Conservation (phyloP, 768 basidiomycete species). For the Russula brevipes region DNA sequence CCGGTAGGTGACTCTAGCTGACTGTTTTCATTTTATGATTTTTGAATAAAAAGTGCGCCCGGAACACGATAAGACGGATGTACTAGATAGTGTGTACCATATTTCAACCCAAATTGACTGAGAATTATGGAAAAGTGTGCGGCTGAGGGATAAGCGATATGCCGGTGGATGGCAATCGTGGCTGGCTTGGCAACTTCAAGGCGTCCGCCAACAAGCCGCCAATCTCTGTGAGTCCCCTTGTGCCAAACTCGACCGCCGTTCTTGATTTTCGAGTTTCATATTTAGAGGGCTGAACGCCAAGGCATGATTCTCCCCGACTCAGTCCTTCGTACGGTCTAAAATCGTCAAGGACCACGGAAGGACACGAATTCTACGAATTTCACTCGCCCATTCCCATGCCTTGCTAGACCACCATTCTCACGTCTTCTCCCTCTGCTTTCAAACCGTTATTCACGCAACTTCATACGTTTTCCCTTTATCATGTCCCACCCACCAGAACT, state of each 20-base stretch:
- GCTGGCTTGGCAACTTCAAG: slow-evolving; percentile 5
- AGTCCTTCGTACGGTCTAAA: slow-evolving; percentile 7
- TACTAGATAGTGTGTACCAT: too few species aligned
- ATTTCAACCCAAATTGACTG: too few species aligned
- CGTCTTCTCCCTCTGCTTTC: slow-evolving; percentile 3
- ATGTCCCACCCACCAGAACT: slow-evolving; percentile 16
- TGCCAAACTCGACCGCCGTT: background rate
- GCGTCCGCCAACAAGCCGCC: background rate
- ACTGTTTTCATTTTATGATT: too few species aligned
- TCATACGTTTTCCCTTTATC: slow-evolving; percentile 4
- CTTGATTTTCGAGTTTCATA: background rate
- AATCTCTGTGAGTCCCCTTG: slow-evolving; percentile 6
- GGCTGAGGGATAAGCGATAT: too few species aligned
- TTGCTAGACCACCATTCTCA: slow-evolving; percentile 11
- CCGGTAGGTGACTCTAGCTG: too few species aligned
- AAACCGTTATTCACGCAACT: background rate
- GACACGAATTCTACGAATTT: slow-evolving; percentile 5
- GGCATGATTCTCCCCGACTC: slow-evolving; percentile 2
- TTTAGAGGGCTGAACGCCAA: background rate
- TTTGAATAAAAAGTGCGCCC: too few species aligned
- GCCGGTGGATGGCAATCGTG: too few species aligned
- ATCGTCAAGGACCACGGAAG: slow-evolving; percentile 7
- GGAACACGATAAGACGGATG: too few species aligned
- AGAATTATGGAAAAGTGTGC: too few species aligned
- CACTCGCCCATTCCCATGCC: slow-evolving; percentile 9